Percentiles rank a stretch among this genome's conserved stretches.
Conservation (phyloP, 1,139 yeast genomes). For the Wickerhamomyces sp. region DNA sequence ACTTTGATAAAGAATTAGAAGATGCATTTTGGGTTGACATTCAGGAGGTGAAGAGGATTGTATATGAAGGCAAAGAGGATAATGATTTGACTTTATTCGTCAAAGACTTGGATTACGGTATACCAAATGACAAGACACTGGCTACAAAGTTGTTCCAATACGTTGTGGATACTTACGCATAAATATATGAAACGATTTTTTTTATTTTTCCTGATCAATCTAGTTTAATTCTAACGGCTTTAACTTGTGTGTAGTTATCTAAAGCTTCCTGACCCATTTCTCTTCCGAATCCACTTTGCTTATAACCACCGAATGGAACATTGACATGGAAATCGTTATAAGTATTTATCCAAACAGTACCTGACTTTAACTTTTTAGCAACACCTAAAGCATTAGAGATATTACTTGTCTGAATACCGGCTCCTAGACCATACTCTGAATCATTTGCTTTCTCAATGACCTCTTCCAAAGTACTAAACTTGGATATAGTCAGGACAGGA, state of each 20-base stretch:
- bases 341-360: slow-evolving; percentile 75
- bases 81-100: slow-evolving; percentile 14
- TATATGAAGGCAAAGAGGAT: slow-evolving; percentile 25
- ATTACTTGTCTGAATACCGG: slow-evolving; percentile 67
- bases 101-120: slow-evolving; percentile 26
- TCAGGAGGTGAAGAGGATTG: slow-evolving; percentile 43
- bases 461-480: slow-evolving; percentile 61
- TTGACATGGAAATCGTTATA: slow-evolving; percentile 68
- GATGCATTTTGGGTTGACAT: slow-evolving; percentile 83
- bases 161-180: slow-evolving; percentile 27
- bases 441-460: slow-evolving; percentile 60
- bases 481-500: slow-evolving; percentile 65
- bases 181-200: too few species aligned
- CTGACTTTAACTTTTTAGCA: slow-evolving; percentile 59
- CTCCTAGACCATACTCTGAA: slow-evolving; percentile 76
- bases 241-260: slow-evolving; percentile 66
- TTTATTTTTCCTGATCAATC: too few species aligned
- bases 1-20: slow-evolving; percentile 76
- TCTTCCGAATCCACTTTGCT: slow-evolving; percentile 76
- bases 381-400: slow-evolving; percentile 49
- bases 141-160: slow-evolving; percentile 40
- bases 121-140: slow-evolving; percentile 50
- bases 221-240: slow-evolving; percentile 59
- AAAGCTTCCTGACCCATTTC: slow-evolving; percentile 76
- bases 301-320: slow-evolving; percentile 78